Evolutionary conservation across 352 stramenopile genomes (phyloP), one percentile per base, ranked within the genome.

Genomic region (Paralagenidium karlingii): DNA sequence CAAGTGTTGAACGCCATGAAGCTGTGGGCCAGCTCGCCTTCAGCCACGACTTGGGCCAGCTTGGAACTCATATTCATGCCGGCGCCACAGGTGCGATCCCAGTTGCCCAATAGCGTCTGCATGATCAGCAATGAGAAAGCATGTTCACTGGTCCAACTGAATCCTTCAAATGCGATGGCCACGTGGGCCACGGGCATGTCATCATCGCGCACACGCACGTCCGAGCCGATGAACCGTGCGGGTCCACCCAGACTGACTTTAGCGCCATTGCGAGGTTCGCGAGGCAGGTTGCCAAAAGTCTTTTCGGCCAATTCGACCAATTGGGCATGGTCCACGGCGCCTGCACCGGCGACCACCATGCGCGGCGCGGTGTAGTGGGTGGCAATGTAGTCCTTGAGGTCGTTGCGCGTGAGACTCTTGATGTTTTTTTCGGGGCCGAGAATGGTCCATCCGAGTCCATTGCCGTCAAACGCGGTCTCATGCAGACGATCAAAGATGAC

Each of bases 1-100:
- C 91, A 98, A 46, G 95, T 99, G 80, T 99, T 99, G 77, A 99
- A 99, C 21, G 94, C 96, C 60, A 94, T 97, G 68, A 98, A 95
- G 37, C 82, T 97, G 74, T 99, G 94, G 29, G 92, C 95, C 24
- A 97, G 70, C 60, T 98, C 92, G 58, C 96, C 83, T 54, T 95
- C 71, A 10, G 95, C 94, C 7, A 99, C 75, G 49, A 95, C 87
- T 66, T 98, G 85, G 45, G 94, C 96, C n/a, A 99, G 68, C 54
- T 95, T 92, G 25, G 83, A 97, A 42, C 88, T 90, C 57, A 95
- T 92, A 68, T 97, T 98, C 58, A 94, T 82, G 46, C 92, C 93
- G 29, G 87, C 73, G 42, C 94, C 92, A 33, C 73, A 88, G 12
- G 83, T 94, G 54, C 82, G 81, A 62, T 95, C 80, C 82, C 85